These are phyloP conservation scores for Sporisorium graminicola DNA, from an alignment of 1,284 basidiomycete genomes.

Conservation along the genomic window DNA sequence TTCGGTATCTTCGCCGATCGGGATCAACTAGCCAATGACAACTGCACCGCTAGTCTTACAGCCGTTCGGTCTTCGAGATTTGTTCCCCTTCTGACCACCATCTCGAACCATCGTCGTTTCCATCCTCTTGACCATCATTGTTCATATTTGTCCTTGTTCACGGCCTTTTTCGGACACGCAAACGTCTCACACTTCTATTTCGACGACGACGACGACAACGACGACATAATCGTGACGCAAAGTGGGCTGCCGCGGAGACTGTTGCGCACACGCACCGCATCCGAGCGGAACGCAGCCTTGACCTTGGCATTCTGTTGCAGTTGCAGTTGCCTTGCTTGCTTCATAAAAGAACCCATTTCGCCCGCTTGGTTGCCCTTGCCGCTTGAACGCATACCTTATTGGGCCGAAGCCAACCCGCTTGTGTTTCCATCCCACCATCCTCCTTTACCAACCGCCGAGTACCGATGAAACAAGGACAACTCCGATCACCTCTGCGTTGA, in stretches of 20 bases:
- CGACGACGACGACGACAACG: background rate
- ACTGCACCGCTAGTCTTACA: background rate
- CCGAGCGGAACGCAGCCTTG: background rate
- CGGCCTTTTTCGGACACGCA: background rate
- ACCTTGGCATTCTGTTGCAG: no score
- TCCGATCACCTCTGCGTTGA: background rate
- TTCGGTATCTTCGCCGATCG: constrained; percentile 38
- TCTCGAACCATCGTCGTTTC: background rate
- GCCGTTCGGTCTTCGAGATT: no score
- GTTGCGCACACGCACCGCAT: background rate
- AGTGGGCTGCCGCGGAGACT: background rate
- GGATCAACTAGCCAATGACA: constrained; percentile 3
- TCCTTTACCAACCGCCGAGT: constrained; percentile 5
- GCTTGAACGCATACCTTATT: constrained; percentile 3
- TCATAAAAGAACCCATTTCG: constrained; percentile 2
- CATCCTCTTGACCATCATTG: background rate
- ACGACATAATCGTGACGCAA: background rate
- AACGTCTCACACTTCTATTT: no score
- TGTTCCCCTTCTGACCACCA: background rate
- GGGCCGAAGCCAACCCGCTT: background rate
- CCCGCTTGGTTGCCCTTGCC: background rate
- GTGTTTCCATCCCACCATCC: constrained; percentile 1
- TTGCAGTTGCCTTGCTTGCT: background rate
- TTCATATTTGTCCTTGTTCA: background rate
- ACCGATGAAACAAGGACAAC: constrained; percentile 6